Evolutionary conservation across 306 rosid species (phyloP), one percentile per base, ranked within the genome.

Genomic region (Quercus mongolica): DNA sequence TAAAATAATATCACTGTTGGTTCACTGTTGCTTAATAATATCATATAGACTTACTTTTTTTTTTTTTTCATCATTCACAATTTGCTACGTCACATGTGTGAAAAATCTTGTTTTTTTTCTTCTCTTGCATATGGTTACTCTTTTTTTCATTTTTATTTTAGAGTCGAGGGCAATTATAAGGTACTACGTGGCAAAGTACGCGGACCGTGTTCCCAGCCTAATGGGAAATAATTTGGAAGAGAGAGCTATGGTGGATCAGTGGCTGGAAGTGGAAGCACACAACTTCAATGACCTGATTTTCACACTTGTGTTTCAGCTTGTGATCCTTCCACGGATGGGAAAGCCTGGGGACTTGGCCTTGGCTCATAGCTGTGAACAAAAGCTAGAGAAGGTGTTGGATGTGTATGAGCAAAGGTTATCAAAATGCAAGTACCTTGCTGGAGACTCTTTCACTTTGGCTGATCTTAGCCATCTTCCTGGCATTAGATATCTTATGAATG

Each of bases 251-350:
- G 91, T 92, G 69, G 92, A 92, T 21, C 96, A 92, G 21, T 91
- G 97, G 97, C 76, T 93, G 0, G 94, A 93, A 83, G 89, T 91
- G 14, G 96, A 93, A 69, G 94, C 90, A 1, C 88, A 91, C 81
- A 91, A 89, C 25, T 93, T 93, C 88, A 88, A 91, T 41, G 88
- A 91, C 55, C 30, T 83, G 59, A 85, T 89, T n/a, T 87, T 79
- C 88, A 79, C 80, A 20, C 12, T 89, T 0, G 91, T 91, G 65
- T 56, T 88, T 74, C 88, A 91, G 58, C 89, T 84, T 8, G 80
- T 91, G 54, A 80, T 91, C 25, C 54, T 91, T 0, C 96, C 97
- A 4, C 76, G 15, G 30, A 88, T 88, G 90, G 91, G 92, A 5
- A 17, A 88, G 69, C 31, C 18, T 0, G 87, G 89, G 4, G 87